Base-by-base conservation (phyloP, 2,329 filamentous ascomycete species). In the Alternaria sp. region DNA sequence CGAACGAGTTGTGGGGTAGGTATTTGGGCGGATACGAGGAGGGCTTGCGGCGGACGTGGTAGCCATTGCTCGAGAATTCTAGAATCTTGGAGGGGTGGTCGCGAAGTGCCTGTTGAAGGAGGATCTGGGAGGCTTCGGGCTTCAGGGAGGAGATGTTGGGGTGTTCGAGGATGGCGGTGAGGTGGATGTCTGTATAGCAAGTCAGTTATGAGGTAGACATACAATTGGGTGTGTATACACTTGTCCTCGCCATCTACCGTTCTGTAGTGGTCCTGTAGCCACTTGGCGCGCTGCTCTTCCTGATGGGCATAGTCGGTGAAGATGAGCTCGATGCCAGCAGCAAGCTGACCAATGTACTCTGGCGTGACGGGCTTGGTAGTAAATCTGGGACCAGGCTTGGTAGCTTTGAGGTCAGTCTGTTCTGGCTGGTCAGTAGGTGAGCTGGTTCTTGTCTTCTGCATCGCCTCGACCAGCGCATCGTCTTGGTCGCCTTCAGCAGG, bases 251-350 rank as follows among this genome's bases (percentile, higher is more conserved):
- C 71, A 26, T 76, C 70, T 4, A 77, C 60, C 5, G 33, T 63
- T 30, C 75, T 68, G 54, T 76, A 72, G 15, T 57, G 72, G 18
- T 71, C 57, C 21, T 68, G 63, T 7, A 79, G 67, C 77, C 77
- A 79, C 44, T 45, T 61, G 5, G 66, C 58, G 18, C 72, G 65
- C 44, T 61, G 46, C 15, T 71, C 57, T 37, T 79, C 71, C 28
- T 79, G 74, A 50, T 72, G 73, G n/a, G 78, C 78, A 56, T 79
- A 79, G 55, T 79, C 76, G 58, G 74, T 75, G 56, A 80, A 78
- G 51, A 79, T 70, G 44, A 80, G 53, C 51, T 78, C 75, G 9
- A 79, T 66, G 12, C 76, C 78, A 46, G 69, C 72, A 55, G 71
- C 68, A 37, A 79, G 54, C 51, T 77, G 71, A 33, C 65, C 70